Conservation (phyloP, 139 green algal genomes). For the Picochlorum sp. region DNA sequence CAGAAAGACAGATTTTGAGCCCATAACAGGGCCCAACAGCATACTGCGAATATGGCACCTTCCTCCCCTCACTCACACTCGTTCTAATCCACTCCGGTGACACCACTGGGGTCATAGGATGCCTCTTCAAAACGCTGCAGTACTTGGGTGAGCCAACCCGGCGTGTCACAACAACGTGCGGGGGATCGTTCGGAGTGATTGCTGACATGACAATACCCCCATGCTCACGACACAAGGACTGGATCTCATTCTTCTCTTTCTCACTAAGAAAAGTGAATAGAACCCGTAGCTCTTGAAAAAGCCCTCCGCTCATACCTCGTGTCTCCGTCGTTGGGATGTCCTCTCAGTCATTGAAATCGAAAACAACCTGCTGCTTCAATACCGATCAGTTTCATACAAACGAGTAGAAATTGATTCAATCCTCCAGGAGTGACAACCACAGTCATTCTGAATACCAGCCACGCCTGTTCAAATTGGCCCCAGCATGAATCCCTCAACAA, state of each 20-base stretch:
- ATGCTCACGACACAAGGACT: background rate
- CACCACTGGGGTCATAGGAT: constrained; percentile 16
- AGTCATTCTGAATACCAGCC: too few relatives aligned
- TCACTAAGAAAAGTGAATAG: constrained; percentile 16
- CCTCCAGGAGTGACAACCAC: too few relatives aligned
- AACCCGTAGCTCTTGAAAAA: constrained; percentile 8
- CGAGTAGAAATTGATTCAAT: too few relatives aligned
- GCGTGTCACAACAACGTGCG: constrained; percentile 27
- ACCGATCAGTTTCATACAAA: too few relatives aligned
- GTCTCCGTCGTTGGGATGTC: too few relatives aligned
- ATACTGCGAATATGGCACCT: constrained; percentile 11
- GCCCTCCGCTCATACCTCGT: background rate
- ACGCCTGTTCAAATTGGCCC: too few relatives aligned
- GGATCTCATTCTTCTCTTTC: constrained; percentile 16
- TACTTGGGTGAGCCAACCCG: constrained; percentile 20
- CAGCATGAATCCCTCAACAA: too few relatives aligned
- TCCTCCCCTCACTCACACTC: background rate
- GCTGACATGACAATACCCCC: constrained; percentile 10
- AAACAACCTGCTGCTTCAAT: too few relatives aligned
- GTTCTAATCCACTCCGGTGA: constrained; percentile 24
- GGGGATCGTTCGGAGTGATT: constrained; percentile 7
- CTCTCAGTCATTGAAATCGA: too few relatives aligned
- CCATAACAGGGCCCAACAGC: constrained; percentile 13
- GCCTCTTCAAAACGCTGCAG: constrained; percentile 1
- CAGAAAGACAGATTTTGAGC: constrained; percentile 28